A percentile compares a stretch with the other conserved stretches of the same genome.
These are phyloP conservation scores for Tetrahymena thermophila DNA, from an alignment of 73 alveolate species.

Conservation along the genomic window DNA sequence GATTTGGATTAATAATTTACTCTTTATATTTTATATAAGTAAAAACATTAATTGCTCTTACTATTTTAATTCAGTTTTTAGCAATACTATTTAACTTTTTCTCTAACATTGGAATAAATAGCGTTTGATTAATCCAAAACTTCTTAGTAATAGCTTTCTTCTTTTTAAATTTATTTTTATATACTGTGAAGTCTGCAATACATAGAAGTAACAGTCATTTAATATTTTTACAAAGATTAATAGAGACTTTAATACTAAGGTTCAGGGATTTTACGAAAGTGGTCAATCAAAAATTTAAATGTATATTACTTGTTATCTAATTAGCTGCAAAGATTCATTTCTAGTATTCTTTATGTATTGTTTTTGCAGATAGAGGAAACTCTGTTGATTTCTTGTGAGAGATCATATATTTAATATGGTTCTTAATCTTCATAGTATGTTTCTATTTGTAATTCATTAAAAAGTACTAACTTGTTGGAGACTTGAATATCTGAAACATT, in stretches of 20 bases:
- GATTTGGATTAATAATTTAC: not conserved
- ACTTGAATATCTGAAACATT: not conserved
- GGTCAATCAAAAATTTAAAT: not conserved
- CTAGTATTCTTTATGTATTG: not conserved
- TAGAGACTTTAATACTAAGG: not conserved
- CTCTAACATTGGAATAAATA: not conserved
- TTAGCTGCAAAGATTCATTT: not conserved
- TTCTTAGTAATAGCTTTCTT: not conserved
- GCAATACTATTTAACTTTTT: not conserved
- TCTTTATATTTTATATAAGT: not conserved
- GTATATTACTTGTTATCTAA: not conserved
- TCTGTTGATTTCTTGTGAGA: not conserved
- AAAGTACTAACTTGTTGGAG: not conserved
- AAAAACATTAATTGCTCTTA: not conserved
- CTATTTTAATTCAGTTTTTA: not conserved
- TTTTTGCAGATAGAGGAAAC: not conserved
- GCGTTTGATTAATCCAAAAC: not conserved
- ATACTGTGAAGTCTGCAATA: not conserved
- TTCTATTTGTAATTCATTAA: not conserved
- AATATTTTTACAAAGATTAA: not conserved
- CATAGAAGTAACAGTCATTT: not conserved
- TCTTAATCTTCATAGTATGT: not conserved
- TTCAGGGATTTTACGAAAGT: not conserved
- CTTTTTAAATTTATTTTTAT: not conserved
- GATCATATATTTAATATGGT: not conserved